Evolutionary conservation across 2,329 filamentous ascomycete species (phyloP).

Genomic region (Eutypella sp.): DNA sequence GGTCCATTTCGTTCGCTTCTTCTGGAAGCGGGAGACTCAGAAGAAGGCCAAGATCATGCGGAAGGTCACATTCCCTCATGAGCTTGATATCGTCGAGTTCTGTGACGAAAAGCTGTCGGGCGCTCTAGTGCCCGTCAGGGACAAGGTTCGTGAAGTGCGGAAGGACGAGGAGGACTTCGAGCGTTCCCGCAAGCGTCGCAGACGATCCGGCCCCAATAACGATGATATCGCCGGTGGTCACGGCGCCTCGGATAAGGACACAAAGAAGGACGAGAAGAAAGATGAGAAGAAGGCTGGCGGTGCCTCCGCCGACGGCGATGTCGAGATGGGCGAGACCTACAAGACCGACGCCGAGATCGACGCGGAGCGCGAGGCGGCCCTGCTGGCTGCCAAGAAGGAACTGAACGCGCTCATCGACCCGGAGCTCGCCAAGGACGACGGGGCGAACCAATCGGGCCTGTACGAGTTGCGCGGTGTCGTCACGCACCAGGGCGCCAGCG

Average conservation of each 20-base stretch:
- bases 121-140: slow-evolving; percentile 82
- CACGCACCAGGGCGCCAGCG: slow-evolving; percentile 93
- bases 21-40: slow-evolving; percentile 91
- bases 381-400: slow-evolving; percentile 82
- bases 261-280: slow-evolving; percentile 37
- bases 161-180: slow-evolving; percentile 95
- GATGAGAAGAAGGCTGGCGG: slow-evolving; percentile 34
- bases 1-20: slow-evolving; percentile 96
- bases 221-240: slow-evolving; percentile 44
- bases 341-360: slow-evolving; percentile 95
- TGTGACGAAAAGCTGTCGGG: slow-evolving; percentile 86
- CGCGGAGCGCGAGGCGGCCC: slow-evolving; percentile 70
- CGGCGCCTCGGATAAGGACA: slow-evolving; percentile 48
- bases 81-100: slow-evolving; percentile 90
- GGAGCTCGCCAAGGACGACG: slow-evolving; percentile 68
- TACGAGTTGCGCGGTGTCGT: slow-evolving; percentile 94
- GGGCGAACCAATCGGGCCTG: slow-evolving; percentile 87
- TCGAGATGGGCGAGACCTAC: slow-evolving; percentile 68
- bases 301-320: slow-evolving; percentile 55
- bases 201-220: slow-evolving; percentile 49
- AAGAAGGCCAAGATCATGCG: slow-evolving; percentile 99
- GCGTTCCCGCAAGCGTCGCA: slow-evolving; percentile 86
- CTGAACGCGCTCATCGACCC: slow-evolving; percentile 72
- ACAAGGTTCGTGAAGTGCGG: slow-evolving; percentile 90
- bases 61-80: slow-evolving; percentile 92